Evolutionary conservation across 352 stramenopile genomes (phyloP), one percentile per base, ranked within the genome.

Genomic region (Globisporangium irregulare): DNA sequence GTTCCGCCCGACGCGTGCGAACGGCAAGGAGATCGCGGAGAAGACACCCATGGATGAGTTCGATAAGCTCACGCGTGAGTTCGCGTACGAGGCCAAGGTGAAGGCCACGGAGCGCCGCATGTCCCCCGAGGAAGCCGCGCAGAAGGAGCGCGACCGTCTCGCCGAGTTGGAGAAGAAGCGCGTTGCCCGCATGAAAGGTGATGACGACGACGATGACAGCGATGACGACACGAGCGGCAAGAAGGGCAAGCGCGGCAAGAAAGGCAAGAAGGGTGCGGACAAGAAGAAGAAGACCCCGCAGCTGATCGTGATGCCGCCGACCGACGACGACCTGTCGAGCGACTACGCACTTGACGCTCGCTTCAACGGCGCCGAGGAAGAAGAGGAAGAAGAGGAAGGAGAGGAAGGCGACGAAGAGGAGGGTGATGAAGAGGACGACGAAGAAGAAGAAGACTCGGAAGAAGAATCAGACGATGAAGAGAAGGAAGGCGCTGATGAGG

Each of bases 111-210:
- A 99, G 75, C 87, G 97, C 24, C 97, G 91, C 0, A 95, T 98
- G 85, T 98, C 94, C 34, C 85, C 91, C 0, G 97, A 99, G 74
- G 97, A 99, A 70, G 86, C 92, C 32, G 96, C 95, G 62, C 90
- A 95, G 70, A 93, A 95, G 70, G 93, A 98, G 74, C 81, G 91
- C 22, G 93, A 99, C 53, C 79, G 86, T 51, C 76, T 99, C 25
- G 82, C 95, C 8, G 83, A 97, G 69, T 71, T 98, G 20, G 97
- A 99, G 77, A 93, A 92, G 55, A 91, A 95, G 71, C 89, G 97
- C n/a, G 68, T 98, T 24, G 92, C 91, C 4, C 84, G 96, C 56
- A 99, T 99, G 97, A 92, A 97, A 66, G 94, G 94, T n/a, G 92
- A 97, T 57, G 82, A 91, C 4, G 75, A 76, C 20, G 77, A 86